phyloP scores from a whole-genome alignment of 2,329 filamentous ascomycete genomes.

The Alternaria infectoria region DNA sequence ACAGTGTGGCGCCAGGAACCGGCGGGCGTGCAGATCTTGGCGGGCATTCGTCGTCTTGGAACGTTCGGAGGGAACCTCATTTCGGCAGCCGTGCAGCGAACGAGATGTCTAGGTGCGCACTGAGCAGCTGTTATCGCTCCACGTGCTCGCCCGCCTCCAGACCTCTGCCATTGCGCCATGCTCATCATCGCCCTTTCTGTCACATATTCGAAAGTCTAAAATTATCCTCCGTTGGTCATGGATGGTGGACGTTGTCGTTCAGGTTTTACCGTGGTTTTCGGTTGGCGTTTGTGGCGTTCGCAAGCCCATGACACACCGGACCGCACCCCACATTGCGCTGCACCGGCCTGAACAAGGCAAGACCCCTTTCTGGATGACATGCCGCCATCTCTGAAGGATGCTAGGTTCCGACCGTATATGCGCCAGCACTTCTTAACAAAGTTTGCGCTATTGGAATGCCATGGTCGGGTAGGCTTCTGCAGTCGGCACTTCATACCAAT shows the following conservation, averaged over 20 bases:
- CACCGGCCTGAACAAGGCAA: neutral
- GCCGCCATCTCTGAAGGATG: neutral
- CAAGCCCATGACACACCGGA: neutral
- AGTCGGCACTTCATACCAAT: constrained; percentile 5
- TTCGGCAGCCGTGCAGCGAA: constrained; percentile 1
- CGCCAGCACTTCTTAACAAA: neutral
- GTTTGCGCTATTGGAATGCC: constrained; percentile 9
- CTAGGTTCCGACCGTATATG: neutral
- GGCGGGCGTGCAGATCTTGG: neutral
- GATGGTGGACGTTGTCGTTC: neutral
- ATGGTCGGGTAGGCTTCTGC: neutral
- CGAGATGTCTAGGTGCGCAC: neutral
- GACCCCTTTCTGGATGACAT: constrained; percentile 7
- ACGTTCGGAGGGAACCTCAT: neutral
- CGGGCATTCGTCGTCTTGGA: neutral
- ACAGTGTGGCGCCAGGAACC: neutral
- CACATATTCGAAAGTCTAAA: neutral
- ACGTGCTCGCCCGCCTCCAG: neutral
- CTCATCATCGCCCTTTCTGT: neutral
- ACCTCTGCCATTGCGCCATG: neutral
- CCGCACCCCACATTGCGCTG: constrained; percentile 2
- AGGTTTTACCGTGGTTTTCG: neutral
- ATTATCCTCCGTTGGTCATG: neutral
- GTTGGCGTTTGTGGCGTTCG: constrained; percentile 3
- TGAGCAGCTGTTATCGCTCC: neutral